Evolutionary conservation across 108 stramenopile genomes (phyloP).

Genomic region (Chaetoceros tenuissimus): DNA sequence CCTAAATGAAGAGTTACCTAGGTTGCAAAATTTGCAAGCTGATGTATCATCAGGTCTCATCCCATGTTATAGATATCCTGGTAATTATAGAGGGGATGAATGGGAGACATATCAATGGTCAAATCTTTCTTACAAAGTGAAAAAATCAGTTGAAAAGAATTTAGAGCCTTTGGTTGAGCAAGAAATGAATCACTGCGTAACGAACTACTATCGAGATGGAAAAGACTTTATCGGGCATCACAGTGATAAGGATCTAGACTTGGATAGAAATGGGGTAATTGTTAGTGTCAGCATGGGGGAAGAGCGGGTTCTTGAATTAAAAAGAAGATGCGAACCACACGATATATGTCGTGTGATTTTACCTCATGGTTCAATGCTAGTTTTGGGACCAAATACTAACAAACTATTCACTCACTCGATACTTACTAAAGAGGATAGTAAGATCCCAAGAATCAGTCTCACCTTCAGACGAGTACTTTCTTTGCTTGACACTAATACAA

Average conservation of each 20-base stretch:
- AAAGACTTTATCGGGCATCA: slow-evolving; percentile 65
- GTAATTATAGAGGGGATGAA: slow-evolving; percentile 63
- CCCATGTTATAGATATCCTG: slow-evolving; percentile 67
- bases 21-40: slow-evolving; percentile 71
- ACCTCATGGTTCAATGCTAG: slow-evolving; percentile 67
- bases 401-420: slow-evolving; percentile 62
- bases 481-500: slow-evolving; percentile 42
- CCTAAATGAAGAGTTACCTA: slow-evolving; percentile 41
- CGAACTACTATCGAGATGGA: slow-evolving; percentile 67
- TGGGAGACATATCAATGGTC: slow-evolving; percentile 65
- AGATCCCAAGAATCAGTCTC: slow-evolving; percentile 41
- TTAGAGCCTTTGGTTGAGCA: slow-evolving; percentile 49
- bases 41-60: slow-evolving; percentile 30
- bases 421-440: slow-evolving; percentile 26
- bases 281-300: slow-evolving; percentile 59
- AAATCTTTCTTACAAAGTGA: slow-evolving; percentile 38
- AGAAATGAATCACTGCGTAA: slow-evolving; percentile 73
- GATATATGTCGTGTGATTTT: slow-evolving; percentile 45
- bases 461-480: slow-evolving; percentile 61
- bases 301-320: slow-evolving; percentile 47
- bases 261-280: slow-evolving; percentile 61
- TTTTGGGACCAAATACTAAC: slow-evolving; percentile 61
- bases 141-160: slow-evolving; percentile 46
- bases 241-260: slow-evolving; percentile 66
- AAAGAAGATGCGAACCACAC: slow-evolving; percentile 39